Evolutionary conservation across 805 yeast genomes (phyloP).

Genomic region (Sugiyamaella floridensis): DNA sequence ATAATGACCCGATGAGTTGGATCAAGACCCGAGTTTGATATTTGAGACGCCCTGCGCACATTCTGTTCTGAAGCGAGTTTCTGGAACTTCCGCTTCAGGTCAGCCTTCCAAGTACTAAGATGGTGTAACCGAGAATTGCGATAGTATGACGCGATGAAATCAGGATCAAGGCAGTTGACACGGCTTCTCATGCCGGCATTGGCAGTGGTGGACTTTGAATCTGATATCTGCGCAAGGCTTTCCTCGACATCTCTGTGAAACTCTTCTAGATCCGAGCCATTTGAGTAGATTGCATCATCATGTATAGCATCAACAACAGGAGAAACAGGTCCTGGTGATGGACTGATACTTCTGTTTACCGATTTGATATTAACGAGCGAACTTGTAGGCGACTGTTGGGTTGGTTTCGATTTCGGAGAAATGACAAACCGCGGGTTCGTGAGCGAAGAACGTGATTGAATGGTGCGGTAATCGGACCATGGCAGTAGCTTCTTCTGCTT

Average conservation of each 20-base stretch:
- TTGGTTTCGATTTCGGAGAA: background rate
- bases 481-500: slow-evolving; percentile 41
- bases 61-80: slow-evolving; percentile 34
- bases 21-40: background rate
- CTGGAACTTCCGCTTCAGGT: slow-evolving; percentile 56
- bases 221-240: background rate
- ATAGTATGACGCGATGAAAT: slow-evolving; percentile 65
- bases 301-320: background rate
- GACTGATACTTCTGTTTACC: background rate
- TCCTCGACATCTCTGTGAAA: background rate
- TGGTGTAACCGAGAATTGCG: slow-evolving; percentile 82
- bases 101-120: slow-evolving; percentile 79
- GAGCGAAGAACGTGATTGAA: slow-evolving; percentile 22
- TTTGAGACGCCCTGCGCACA: slow-evolving; percentile 5
- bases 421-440: background rate
- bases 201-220: background rate
- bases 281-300: background rate
- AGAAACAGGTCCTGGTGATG: background rate
- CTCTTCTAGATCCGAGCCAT: background rate
- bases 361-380: too few species aligned
- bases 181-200: background rate
- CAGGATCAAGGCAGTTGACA: slow-evolving; percentile 67
- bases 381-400: too few species aligned
- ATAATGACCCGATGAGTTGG: slow-evolving; percentile 37
- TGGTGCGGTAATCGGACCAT: slow-evolving; percentile 63